Evolutionary conservation across 2,329 filamentous ascomycete genomes (phyloP).

Genomic region (Aspergillus fructus): DNA sequence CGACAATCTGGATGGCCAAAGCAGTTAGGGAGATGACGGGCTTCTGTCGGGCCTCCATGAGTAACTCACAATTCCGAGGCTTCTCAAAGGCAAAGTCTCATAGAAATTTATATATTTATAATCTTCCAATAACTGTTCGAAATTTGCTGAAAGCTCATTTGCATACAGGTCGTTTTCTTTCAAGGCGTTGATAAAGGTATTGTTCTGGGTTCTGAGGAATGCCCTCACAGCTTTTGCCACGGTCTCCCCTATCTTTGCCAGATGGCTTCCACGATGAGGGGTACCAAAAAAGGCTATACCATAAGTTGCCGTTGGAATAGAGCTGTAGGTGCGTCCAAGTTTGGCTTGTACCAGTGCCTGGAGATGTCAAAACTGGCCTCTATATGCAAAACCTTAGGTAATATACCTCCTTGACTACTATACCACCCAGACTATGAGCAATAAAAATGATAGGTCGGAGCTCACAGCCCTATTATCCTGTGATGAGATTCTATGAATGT

Average conservation of each 20-base stretch:
- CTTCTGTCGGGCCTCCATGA: background rate
- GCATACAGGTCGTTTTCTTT: slow-evolving; percentile 20
- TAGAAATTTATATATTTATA: slow-evolving; percentile 17
- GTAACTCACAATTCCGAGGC: slow-evolving; percentile 13
- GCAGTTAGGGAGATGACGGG: background rate
- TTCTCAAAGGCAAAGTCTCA: slow-evolving; percentile 15
- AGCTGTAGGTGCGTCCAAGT: slow-evolving; percentile 13
- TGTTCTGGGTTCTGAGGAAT: slow-evolving; percentile 15
- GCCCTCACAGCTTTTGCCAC: slow-evolving; percentile 18
- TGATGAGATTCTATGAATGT: background rate
- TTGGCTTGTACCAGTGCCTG: slow-evolving; percentile 19
- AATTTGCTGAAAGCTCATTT: slow-evolving; percentile 13
- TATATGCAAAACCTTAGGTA: background rate
- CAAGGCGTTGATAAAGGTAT: slow-evolving; percentile 23
- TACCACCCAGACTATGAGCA: slow-evolving; percentile 28
- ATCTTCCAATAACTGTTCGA: slow-evolving; percentile 12
- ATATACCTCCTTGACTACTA: slow-evolving; percentile 29
- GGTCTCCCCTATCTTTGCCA: slow-evolving; percentile 19
- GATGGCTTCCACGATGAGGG: slow-evolving; percentile 23
- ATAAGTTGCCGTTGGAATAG: slow-evolving; percentile 18
- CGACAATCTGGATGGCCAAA: slow-evolving; percentile 17
- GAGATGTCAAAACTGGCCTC: background rate
- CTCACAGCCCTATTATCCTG: slow-evolving; percentile 1
- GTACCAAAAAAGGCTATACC: slow-evolving; percentile 27
- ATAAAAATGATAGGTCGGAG: slow-evolving; percentile 27